Percentiles rank a stretch among this genome's conserved stretches.
phyloP scores from a whole-genome alignment of 2,329 filamentous ascomycete species.

The Parasarocladium wereldwijsianum region DNA sequence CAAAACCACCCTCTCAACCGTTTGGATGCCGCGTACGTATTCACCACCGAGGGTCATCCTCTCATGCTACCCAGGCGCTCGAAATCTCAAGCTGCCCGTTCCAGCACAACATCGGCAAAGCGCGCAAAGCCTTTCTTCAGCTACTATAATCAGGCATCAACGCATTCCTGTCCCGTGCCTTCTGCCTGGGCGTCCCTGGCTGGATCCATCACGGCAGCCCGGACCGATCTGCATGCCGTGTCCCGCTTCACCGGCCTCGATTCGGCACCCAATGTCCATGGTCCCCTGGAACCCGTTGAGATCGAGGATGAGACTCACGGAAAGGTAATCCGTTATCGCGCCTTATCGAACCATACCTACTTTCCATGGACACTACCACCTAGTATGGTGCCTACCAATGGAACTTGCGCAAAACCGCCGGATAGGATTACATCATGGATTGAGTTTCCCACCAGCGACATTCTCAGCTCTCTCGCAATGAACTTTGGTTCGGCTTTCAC shows the following conservation, averaged over 20 bases:
- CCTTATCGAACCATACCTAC: conserved; percentile 64
- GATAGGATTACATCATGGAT: conserved; percentile 55
- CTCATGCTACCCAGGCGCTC: conserved; percentile 54
- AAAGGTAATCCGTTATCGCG: conserved; percentile 21
- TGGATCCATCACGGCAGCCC: conserved; percentile 65
- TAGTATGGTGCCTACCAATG: conserved; percentile 59
- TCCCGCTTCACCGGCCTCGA: conserved; percentile 74
- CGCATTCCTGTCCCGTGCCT: conserved; percentile 52
- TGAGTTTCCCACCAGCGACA: conserved; percentile 40
- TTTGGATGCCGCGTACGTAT: conserved; percentile 76
- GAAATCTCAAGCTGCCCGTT: neutral
- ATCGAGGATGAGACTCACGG: conserved; percentile 32
- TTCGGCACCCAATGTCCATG: conserved; percentile 52
- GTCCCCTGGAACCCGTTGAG: conserved; percentile 21
- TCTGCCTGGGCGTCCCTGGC: conserved; percentile 47
- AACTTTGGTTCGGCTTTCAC: conserved; percentile 18
- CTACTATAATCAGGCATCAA: conserved; percentile 30
- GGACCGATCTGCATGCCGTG: conserved; percentile 75
- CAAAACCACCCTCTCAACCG: conserved; percentile 74
- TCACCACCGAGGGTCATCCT: conserved; percentile 92
- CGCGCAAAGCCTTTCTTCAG: neutral
- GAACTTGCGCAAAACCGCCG: conserved; percentile 59
- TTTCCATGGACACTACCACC: conserved; percentile 88
- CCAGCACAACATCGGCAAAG: neutral
- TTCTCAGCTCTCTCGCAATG: conserved; percentile 16